These are phyloP conservation scores for Pleurotus djamor DNA, from an alignment of 768 basidiomycete genomes.

Conservation along the genomic window DNA sequence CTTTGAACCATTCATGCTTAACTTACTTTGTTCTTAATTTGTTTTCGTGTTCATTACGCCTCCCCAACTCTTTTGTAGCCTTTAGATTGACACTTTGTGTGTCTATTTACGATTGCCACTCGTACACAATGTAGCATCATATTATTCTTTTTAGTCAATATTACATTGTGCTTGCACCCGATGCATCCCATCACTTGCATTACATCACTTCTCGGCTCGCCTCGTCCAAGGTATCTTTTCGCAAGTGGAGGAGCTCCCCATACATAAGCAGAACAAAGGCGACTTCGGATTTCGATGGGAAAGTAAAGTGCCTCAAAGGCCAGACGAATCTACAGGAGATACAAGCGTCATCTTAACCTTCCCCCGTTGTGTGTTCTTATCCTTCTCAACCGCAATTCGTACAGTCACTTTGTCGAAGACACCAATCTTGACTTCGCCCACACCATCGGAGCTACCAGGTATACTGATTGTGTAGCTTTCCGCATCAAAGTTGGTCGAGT, in stretches of 20 bases:
- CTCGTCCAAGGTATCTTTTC: background rate
- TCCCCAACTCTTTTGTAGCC: background rate
- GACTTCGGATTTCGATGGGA: background rate
- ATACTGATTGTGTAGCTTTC: slow-evolving; percentile 86
- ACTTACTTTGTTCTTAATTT: background rate
- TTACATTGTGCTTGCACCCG: background rate
- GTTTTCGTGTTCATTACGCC: background rate
- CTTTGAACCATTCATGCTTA: background rate
- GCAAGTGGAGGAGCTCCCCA: too few species aligned
- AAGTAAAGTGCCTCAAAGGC: background rate
- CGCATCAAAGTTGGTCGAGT: slow-evolving; percentile 78
- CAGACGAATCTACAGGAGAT: slow-evolving; percentile 57
- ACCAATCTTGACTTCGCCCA: slow-evolving; percentile 56
- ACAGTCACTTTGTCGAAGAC: slow-evolving; percentile 95
- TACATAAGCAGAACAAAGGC: too few species aligned
- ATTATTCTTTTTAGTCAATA: background rate
- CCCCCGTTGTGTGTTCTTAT: slow-evolving; percentile 89
- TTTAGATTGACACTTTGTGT: background rate
- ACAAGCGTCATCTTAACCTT: slow-evolving; percentile 83
- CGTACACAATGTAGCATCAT: background rate
- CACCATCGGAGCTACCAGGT: slow-evolving; percentile 33
- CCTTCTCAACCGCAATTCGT: slow-evolving; percentile 91
- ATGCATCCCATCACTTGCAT: background rate
- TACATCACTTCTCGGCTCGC: background rate
- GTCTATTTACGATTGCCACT: background rate